Percentiles rank a stretch among this genome's conserved stretches.
Evolutionary conservation across 768 basidiomycete species (phyloP).

Genomic region (Dioszegia crocea): DNA sequence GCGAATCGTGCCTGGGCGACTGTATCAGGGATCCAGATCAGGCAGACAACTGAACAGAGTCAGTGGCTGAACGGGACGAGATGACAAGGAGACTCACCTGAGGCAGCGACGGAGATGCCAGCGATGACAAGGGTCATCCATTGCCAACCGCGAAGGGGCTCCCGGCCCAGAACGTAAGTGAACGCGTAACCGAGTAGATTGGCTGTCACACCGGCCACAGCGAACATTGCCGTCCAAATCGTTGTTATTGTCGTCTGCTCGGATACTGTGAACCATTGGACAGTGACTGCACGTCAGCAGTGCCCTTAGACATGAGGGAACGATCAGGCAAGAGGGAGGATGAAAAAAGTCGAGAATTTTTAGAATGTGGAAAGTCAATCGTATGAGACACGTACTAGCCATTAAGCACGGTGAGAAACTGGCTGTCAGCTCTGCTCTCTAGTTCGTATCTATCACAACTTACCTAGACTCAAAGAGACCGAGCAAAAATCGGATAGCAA

Average conservation of each 20-base stretch:
- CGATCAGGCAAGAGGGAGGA: too few relatives aligned
- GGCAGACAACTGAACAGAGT: constrained; percentile 4
- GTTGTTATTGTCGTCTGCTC: constrained; percentile 22
- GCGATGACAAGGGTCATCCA: constrained; percentile 17
- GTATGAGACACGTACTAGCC: constrained; percentile 9
- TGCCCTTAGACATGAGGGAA: too few relatives aligned
- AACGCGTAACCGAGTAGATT: constrained; percentile 15
- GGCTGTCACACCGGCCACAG: constrained; percentile 4
- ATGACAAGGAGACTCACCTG: constrained; percentile 8
- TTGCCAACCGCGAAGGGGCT: constrained; percentile 8
- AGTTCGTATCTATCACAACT: not conserved
- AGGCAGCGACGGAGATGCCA: constrained; percentile 11
- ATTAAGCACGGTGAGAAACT: constrained; percentile 12
- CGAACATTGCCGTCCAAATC: constrained; percentile 23
- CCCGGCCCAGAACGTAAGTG: not conserved
- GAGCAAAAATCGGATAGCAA: constrained; percentile 16
- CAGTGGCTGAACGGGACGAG: not conserved
- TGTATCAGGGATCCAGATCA: constrained; percentile 15
- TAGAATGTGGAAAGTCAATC: too few relatives aligned
- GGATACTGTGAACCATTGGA: constrained; percentile 20
- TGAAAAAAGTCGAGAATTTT: too few relatives aligned
- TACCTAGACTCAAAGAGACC: constrained; percentile 20
- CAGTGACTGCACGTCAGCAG: constrained; percentile 12
- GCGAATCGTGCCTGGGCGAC: constrained; percentile 17
- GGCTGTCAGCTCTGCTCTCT: not conserved